phyloP scores from a whole-genome alignment of 805 yeast genomes.

The Debaryomyces hansenii region DNA sequence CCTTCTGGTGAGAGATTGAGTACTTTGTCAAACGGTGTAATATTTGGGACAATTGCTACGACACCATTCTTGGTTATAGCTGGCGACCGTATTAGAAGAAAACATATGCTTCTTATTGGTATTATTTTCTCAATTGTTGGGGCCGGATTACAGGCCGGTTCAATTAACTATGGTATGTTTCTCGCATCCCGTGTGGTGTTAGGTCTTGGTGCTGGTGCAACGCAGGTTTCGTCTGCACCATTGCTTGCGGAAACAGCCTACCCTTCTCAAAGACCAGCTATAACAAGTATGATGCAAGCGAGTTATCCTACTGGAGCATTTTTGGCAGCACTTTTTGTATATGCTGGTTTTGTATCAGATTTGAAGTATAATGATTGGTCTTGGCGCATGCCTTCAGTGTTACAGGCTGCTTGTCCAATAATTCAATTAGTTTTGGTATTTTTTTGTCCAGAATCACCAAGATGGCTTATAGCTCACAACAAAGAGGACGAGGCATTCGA shows the following conservation, averaged over 20 bases:
- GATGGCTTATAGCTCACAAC: constrained; percentile 41
- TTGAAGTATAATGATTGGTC: constrained; percentile 27
- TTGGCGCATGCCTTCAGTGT: constrained; percentile 10
- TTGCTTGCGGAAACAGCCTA: constrained; percentile 54
- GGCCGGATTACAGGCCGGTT: constrained; percentile 29
- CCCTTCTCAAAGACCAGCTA: constrained; percentile 47
- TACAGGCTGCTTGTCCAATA: background rate
- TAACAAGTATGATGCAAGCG: constrained; percentile 52
- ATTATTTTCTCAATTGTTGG: constrained; percentile 33
- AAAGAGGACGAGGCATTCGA: constrained; percentile 27
- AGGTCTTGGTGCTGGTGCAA: constrained; percentile 32
- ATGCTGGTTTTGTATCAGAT: constrained; percentile 35
- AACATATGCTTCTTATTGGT: constrained; percentile 35
- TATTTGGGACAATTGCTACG: too few species aligned
- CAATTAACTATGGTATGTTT: constrained; percentile 37
- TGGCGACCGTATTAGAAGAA: constrained; percentile 40
- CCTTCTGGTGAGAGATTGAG: constrained; percentile 24
- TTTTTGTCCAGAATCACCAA: constrained; percentile 45
- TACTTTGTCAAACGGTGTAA: too few species aligned
- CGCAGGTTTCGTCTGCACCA: constrained; percentile 58
- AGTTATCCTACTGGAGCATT: constrained; percentile 57
- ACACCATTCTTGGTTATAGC: constrained; percentile 41
- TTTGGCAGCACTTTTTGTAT: constrained; percentile 47
- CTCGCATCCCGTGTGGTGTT: constrained; percentile 52
- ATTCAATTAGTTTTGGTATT: background rate